Base-by-base conservation (phyloP, 148 eudicot genomes). In the Rhododendron kiyosumense region DNA sequence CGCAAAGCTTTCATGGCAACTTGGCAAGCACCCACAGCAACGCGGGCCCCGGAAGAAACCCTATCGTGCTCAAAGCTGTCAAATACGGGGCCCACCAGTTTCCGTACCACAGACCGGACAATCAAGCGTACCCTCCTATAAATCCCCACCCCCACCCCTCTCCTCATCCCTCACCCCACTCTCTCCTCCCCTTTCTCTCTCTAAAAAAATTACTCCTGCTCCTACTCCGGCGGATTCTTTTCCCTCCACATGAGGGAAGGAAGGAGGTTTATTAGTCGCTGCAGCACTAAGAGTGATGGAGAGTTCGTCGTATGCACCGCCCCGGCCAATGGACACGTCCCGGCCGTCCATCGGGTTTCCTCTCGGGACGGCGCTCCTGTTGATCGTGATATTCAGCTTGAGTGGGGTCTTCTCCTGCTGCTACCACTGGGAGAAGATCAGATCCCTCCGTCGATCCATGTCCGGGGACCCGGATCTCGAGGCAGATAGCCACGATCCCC, bases 321-420 rank as follows among this genome's bases (percentile, higher is more conserved):
- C 87, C 0, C 83, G 85, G 73, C 49, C 49, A 2, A 79, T 80
- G 34, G 92, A 84, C 41, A 89, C 85, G 11, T 90, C 95, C 9
- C 88, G 98, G 79, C 98, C 98, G 49, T 92, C 95, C 12, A 89
- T 95, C 1, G 96, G 98, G 1, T 95, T 95, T 79, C 98, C 98
- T 0, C 89, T 95, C 4, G 98, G 98, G 0, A 95, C 96, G 0
- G 98, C 94, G 2, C 86, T 95, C 10, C 87, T 94, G 0, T 79
- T 95, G 76, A 78, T 94, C 17, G 88, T 95, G 30, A 91, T 95
- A 7, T 95, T 95, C 89, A 92, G 93, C 88, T 84, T 95, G 81
- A 95, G 98, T 73, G 97, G 97, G 11, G 85, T 95, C 74, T 94
- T 95, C 90, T 93, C 98, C 0, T 95, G 98, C 57, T 95, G 98